Percentiles rank a stretch among this genome's conserved stretches.
Evolutionary conservation across 2,329 filamentous ascomycete species (phyloP).

Genomic region (Acrocalymma vagum): DNA sequence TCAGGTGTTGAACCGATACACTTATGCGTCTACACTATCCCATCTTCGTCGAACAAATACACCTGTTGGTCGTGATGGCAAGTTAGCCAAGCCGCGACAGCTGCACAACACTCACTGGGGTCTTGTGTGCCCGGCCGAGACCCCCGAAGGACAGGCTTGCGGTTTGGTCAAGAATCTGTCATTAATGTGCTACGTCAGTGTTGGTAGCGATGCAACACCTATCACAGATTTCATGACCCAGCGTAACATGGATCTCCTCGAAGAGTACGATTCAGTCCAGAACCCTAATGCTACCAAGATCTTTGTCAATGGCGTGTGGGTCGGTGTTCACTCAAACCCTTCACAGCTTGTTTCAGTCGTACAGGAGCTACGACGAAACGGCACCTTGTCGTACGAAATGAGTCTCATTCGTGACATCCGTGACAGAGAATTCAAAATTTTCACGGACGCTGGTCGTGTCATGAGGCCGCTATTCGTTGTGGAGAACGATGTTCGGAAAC

Average conservation of each 20-base stretch:
- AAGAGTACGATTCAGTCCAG: conserved; percentile 75
- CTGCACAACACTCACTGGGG: conserved; percentile 99
- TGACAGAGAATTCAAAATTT: conserved; percentile 97
- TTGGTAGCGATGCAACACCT: conserved; percentile 88
- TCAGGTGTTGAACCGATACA: conserved; percentile 97
- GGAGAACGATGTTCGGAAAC: conserved; percentile 80
- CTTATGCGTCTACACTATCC: conserved; percentile 93
- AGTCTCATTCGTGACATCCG: conserved; percentile 95
- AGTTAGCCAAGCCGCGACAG: conserved; percentile 96
- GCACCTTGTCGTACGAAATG: conserved; percentile 88
- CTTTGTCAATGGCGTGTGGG: conserved; percentile 98
- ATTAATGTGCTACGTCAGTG: conserved; percentile 97
- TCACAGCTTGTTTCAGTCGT: conserved; percentile 84
- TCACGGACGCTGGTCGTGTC: conserved; percentile 94
- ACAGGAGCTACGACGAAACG: conserved; percentile 78
- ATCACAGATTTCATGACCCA: conserved; percentile 96
- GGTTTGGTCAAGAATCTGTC: conserved; percentile 98
- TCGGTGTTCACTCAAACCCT: conserved; percentile 91
- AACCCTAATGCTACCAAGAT: conserved; percentile 96
- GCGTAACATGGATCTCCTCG: conserved; percentile 93
- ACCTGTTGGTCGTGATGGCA: conserved; percentile 95
- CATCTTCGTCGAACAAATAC: conserved; percentile 98
- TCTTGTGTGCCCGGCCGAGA: conserved; percentile 95
- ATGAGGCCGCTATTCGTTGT: conserved; percentile 94
- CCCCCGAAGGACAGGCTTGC: conserved; percentile 97